Evolutionary conservation across 345 rosid genomes (phyloP).

Genomic region (Rhizophora apiculata): DNA sequence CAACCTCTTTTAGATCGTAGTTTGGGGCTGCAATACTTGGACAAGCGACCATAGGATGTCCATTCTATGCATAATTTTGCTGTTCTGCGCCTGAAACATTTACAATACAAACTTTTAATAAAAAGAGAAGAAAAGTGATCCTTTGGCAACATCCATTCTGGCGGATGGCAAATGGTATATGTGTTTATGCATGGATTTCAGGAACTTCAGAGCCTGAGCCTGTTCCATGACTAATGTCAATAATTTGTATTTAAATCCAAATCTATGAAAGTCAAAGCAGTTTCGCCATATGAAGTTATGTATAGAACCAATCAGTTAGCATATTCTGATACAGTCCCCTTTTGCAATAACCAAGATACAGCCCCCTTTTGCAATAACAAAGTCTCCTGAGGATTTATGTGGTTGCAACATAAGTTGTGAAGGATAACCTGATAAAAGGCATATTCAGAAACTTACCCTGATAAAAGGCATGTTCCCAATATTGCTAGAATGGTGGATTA

Average conservation of each 20-base stretch:
- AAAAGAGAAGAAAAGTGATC: not conserved
- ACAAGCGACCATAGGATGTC: constrained; percentile 92
- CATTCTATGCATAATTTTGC: constrained; percentile 76
- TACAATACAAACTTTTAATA: not conserved
- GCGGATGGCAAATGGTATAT: not conserved
- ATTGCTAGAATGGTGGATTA: not conserved
- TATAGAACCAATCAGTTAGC: too few species aligned
- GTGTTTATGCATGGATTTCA: not conserved
- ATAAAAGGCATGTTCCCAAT: not conserved
- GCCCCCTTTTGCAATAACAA: not conserved
- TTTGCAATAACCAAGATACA: not conserved
- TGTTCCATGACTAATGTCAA: not conserved
- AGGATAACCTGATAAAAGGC: not conserved
- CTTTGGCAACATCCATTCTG: not conserved
- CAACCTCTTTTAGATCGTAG: constrained; percentile 33
- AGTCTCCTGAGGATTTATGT: not conserved
- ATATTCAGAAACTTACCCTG: not conserved
- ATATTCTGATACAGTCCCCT: not conserved
- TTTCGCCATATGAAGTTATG: too few species aligned
- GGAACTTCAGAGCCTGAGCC: not conserved
- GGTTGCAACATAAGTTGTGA: not conserved
- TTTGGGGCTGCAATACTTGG: constrained; percentile 74
- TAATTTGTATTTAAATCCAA: not conserved
- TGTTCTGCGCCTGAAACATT: constrained; percentile 65
- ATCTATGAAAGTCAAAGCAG: not conserved